Base-by-base conservation (phyloP, 345 rosid species). In the Eucalyptus erythrocorys region DNA sequence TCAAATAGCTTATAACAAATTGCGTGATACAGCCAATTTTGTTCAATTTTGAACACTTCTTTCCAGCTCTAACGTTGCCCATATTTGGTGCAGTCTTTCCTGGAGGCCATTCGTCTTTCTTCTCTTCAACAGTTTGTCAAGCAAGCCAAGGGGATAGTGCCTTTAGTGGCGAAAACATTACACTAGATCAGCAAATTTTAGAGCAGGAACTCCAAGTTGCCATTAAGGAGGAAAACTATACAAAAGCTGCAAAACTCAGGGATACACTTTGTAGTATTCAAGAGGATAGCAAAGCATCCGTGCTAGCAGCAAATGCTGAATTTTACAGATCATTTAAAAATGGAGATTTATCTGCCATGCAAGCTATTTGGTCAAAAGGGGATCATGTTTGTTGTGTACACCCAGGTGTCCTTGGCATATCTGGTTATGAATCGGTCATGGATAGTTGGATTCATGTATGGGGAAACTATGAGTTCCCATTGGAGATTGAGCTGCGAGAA, bases 381-480 rank as follows among this genome's bases (percentile, higher is more conserved):
- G 95, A 93, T 84, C 91, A 94, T 68, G 94, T 93, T 2, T 96
- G 98, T 87, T 97, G 98, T 64, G 97, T 96, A 87, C 98, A 98
- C 88, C 99, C 99, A 3, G 98, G 98, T 30, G 96, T 96, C 0
- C 93, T 94, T 92, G 99, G 97, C 40, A 94, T 98, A 87, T 91
- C 92, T 1, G 97, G 99, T 43, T 95, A 98, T 49, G 98, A 96
- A 45, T 90, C 91, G 26, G 97, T 97, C 47, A 93, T 97, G 92
- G 99, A 97, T 88, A 98, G 99, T 92, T 97, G 99, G 99, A 99
- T 96, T 85, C 89, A 94, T 90, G 98, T 98, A 49, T 94, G 98
- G 99, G 94, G 93, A 95, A 94, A 97, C 92, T 97, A 95, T 49
- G 97, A 97, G 82, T 97, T 96, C 88, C 99, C 99, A 2, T 91